phyloP scores from a whole-genome alignment of 257 asterid species.

The Solanum ahanhuiri region DNA sequence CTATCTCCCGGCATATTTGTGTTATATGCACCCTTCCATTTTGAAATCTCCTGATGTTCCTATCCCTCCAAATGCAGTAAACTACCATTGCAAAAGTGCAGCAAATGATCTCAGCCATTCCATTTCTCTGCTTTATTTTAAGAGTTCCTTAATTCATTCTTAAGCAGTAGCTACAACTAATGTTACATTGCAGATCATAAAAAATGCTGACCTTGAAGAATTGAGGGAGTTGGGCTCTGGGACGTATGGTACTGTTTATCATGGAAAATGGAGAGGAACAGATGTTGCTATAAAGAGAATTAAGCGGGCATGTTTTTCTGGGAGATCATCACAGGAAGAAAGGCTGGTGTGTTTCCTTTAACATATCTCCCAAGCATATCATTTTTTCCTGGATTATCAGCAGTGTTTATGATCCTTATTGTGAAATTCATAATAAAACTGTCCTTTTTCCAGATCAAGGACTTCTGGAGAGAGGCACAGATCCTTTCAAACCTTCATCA shows the following conservation, averaged over 20 bases:
- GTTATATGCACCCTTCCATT: too few species aligned
- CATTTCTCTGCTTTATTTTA: neutral
- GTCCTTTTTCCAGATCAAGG: slow-evolving; percentile 35
- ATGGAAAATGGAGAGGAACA: slow-evolving; percentile 80
- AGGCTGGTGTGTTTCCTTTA: slow-evolving; percentile 46
- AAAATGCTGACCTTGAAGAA: slow-evolving; percentile 78
- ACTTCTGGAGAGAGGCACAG: slow-evolving; percentile 74
- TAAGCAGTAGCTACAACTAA: neutral
- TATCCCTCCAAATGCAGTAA: too few species aligned
- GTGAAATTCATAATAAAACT: neutral
- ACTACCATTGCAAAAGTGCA: too few species aligned
- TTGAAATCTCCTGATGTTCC: too few species aligned
- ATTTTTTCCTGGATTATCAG: neutral
- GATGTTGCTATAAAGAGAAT: slow-evolving; percentile 78
- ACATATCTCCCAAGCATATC: neutral
- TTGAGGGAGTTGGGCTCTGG: slow-evolving; percentile 71
- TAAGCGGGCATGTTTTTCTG: slow-evolving; percentile 53
- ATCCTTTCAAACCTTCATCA: slow-evolving; percentile 67
- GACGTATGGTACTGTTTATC: slow-evolving; percentile 71
- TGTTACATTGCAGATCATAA: slow-evolving; percentile 39
- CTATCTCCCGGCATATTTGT: too few species aligned
- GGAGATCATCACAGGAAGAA: slow-evolving; percentile 60
- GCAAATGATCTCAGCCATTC: too few species aligned
- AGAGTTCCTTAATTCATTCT: neutral
- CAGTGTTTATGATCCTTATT: neutral